phyloP scores from a whole-genome alignment of 1,139 yeast species.

The Geotrichum australiense region DNA sequence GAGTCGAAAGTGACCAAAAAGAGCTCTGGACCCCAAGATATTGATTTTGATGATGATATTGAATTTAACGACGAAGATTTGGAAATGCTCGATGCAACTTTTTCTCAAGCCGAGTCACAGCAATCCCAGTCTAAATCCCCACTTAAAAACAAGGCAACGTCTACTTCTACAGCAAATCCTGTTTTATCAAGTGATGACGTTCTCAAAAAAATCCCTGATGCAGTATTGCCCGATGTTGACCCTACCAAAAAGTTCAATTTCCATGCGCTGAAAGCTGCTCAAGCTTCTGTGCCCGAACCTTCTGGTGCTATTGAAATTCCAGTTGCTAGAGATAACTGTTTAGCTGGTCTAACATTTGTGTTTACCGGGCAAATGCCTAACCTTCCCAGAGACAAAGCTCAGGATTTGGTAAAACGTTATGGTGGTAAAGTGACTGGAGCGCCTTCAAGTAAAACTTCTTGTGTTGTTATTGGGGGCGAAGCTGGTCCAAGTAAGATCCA shows the following conservation, averaged over 20 bases:
- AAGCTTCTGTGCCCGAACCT: conserved; percentile 29
- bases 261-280: conserved; percentile 36
- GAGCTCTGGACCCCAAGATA: not conserved
- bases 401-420: conserved; percentile 67
- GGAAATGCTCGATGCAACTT: conserved; percentile 18
- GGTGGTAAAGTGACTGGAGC: conserved; percentile 94
- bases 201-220: conserved; percentile 59
- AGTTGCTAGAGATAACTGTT: conserved; percentile 73
- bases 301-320: conserved; percentile 44
- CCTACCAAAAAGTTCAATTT: conserved; percentile 50
- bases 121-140: conserved; percentile 14
- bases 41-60: conserved; percentile 8
- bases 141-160: conserved; percentile 5
- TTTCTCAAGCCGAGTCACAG: conserved; percentile 17
- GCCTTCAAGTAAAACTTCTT: conserved; percentile 75
- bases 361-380: conserved; percentile 87
- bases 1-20: conserved; percentile 6
- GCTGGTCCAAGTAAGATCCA: conserved; percentile 96
- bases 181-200: conserved; percentile 45
- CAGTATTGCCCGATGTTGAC: conserved; percentile 53
- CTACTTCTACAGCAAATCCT: conserved; percentile 10
- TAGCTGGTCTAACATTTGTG: conserved; percentile 81
- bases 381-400: conserved; percentile 69
- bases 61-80: conserved; percentile 15
- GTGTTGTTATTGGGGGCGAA: conserved; percentile 89